These are phyloP conservation scores for Clitopilus passeckerianus DNA, from an alignment of 768 basidiomycete species.

Conservation along the genomic window DNA sequence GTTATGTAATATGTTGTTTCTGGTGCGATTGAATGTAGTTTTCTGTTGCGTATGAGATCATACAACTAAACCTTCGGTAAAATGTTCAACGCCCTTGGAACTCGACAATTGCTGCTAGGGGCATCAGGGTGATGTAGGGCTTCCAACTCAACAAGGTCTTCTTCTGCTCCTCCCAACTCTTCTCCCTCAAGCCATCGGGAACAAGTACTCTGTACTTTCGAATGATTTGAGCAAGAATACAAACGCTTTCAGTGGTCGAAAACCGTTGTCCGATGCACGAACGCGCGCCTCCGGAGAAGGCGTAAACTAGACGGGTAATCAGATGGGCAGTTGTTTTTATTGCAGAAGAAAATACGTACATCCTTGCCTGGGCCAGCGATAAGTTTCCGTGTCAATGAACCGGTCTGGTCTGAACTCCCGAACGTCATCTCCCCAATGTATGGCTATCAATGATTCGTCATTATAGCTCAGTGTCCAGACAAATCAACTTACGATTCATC, in stretches of 20 bases:
- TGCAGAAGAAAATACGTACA: conserved; percentile 23
- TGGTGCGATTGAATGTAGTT: too few relatives aligned
- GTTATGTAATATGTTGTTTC: too few relatives aligned
- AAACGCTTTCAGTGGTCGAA: conserved; percentile 33
- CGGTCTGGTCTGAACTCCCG: conserved; percentile 42
- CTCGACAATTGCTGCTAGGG: conserved; percentile 20
- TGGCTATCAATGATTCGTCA: conserved; percentile 20
- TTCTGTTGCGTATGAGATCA: not conserved
- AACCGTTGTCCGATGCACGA: conserved; percentile 48
- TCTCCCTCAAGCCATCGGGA: conserved; percentile 26
- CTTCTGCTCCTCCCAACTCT: conserved; percentile 26
- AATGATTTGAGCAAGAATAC: conserved; percentile 38
- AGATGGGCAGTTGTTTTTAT: not conserved
- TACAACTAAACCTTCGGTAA: not conserved
- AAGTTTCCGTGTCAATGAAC: conserved; percentile 44
- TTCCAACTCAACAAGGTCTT: conserved; percentile 28
- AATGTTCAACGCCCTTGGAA: conserved; percentile 1
- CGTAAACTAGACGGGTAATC: conserved; percentile 23
- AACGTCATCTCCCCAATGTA: conserved; percentile 44
- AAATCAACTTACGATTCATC: conserved; percentile 32
- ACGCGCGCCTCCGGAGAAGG: conserved; percentile 40
- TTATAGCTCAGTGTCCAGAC: not conserved
- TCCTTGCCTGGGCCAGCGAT: conserved; percentile 48
- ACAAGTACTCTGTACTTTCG: conserved; percentile 34
- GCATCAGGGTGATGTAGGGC: conserved; percentile 28